Base-by-base conservation (phyloP, 805 yeast species). In the Barnettozyma wickerhamii region DNA sequence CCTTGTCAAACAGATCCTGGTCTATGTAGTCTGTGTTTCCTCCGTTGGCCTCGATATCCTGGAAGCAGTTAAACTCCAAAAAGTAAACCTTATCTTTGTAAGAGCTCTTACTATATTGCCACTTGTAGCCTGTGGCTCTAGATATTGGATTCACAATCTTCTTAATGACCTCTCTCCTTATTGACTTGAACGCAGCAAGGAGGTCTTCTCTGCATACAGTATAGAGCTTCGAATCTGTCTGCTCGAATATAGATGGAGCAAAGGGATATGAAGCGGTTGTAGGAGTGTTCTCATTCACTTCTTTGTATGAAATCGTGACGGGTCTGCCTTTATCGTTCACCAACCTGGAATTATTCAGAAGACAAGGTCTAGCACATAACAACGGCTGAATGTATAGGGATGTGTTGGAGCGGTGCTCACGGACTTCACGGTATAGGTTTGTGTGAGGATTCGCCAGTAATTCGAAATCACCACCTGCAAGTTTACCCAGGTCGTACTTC, bases 1-100 rank as follows among this genome's bases (percentile, higher is more conserved):
- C 30, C 0, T 42, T 40, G 1, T 32, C 21, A 4, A 47, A 30
- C 26, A 42, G 36, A 20, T 29, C 33, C 19, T 23, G 37, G 17
- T 34, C 37, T 7, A 19, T 17, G n/a, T 24, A 20, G 5, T 19
- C 37, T 26, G 29, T 21, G 9, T 34, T 20, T 4, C 12, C 28
- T 14, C 10, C 19, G 23, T 30, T 20, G 10, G 34, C 30, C 17
- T 44, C 34, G 4, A 17, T n/a, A 27, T 53, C 58, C 35, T 53
- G 58, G 42, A 52, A 53, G 20, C 58, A 53, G 1, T 50, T 49
- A 20, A 47, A 53, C 18, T 47, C 49, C 9, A 53, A 30, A 33
- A 50, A 45, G 28, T 52, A 52, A 4, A 50, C 49, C 34, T 43
- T 35, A 33, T 49, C 48, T 39, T 48, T 51, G 36, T 48, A 52